These are phyloP conservation scores for Dimargaris verticillata DNA, from an alignment of 192 early-diverging fungal genomes.

Conservation along the genomic window DNA sequence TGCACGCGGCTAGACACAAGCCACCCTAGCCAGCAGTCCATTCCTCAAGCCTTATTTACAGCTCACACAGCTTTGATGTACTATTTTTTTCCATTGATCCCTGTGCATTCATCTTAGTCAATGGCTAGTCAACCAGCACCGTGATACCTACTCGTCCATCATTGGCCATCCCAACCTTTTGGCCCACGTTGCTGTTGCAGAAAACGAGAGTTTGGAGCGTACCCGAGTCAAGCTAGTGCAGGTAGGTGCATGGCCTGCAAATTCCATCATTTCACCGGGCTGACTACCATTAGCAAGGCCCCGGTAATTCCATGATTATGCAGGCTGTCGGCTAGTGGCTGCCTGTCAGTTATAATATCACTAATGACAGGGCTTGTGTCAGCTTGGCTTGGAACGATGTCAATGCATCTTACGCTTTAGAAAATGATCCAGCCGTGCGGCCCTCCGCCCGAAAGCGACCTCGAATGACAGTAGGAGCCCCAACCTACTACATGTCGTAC, in stretches of 20 bases:
- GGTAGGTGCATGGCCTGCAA: constrained; percentile 21
- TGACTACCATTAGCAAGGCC: not conserved
- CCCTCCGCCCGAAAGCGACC: constrained; percentile 17
- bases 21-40: not conserved
- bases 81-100: not conserved
- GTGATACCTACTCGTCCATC: constrained; percentile 64
- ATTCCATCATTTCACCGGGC: not conserved
- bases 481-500: no score
- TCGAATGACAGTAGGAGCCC: no score
- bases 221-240: constrained; percentile 59
- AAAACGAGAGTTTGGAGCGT: constrained; percentile 67
- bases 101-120: constrained; percentile 34
- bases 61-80: not conserved
- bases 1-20: not conserved
- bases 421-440: constrained; percentile 56
- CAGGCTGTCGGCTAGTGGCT: not conserved
- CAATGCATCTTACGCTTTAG: constrained; percentile 14
- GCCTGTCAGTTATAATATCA: not conserved
- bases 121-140: constrained; percentile 70
- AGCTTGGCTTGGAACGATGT: not conserved
- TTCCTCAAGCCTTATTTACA: not conserved
- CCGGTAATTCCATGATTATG: not conserved
- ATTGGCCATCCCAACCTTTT: constrained; percentile 64
- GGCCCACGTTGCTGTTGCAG: constrained; percentile 67
- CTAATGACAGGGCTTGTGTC: not conserved